phyloP scores from a whole-genome alignment of 768 basidiomycete genomes.

The Boletus speciosus region DNA sequence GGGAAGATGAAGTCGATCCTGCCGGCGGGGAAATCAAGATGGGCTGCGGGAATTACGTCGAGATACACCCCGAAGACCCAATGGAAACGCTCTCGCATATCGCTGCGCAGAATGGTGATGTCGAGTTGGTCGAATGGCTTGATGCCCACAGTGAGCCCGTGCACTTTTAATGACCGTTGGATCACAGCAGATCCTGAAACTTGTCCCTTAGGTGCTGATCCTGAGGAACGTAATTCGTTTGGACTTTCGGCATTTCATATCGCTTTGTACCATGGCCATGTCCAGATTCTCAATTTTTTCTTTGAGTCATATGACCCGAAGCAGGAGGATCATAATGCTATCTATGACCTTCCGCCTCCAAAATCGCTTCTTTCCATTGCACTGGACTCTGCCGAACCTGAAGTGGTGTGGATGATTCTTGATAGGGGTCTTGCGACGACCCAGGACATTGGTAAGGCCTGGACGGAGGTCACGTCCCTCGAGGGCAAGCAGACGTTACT shows the following conservation, averaged over 20 bases:
- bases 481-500: constrained; percentile 26
- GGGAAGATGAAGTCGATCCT: constrained; percentile 69
- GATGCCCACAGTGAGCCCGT: constrained; percentile 60
- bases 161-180: constrained; percentile 22
- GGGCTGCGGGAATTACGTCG: constrained; percentile 52
- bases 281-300: constrained; percentile 56
- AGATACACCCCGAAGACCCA: constrained; percentile 46
- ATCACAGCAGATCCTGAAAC: constrained; percentile 17
- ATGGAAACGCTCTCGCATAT: constrained; percentile 71
- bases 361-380: constrained; percentile 53
- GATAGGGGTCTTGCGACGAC: constrained; percentile 50
- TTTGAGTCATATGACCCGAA: constrained; percentile 57
- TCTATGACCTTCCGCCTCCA: constrained; percentile 46
- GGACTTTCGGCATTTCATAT: constrained; percentile 65
- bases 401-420: constrained; percentile 61
- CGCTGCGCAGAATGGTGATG: constrained; percentile 51
- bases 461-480: constrained; percentile 45
- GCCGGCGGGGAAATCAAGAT: constrained; percentile 64
- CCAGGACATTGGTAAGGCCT: constrained; percentile 49
- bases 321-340: constrained; percentile 44
- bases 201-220: constrained; percentile 56
- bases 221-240: constrained; percentile 61
- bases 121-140: constrained; percentile 63
- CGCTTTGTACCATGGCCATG: constrained; percentile 52
- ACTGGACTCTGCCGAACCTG: constrained; percentile 57